phyloP scores from a whole-genome alignment of 2,329 filamentous ascomycete species.

The Xylaria sp. region DNA sequence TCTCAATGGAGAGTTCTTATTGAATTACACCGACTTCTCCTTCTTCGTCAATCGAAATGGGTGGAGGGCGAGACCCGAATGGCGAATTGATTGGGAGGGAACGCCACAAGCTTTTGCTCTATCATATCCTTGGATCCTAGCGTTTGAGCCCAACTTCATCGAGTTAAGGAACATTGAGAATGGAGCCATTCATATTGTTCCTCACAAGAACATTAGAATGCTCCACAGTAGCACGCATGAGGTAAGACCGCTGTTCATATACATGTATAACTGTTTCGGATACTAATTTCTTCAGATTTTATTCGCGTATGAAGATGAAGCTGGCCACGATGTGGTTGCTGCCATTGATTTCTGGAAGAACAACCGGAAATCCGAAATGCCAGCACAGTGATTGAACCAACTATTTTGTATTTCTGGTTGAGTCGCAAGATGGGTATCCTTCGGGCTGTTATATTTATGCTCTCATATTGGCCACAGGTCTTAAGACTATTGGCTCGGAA shows the following conservation, averaged over 20 bases:
- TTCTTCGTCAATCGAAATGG: slow-evolving; percentile 99
- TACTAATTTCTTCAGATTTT: slow-evolving; percentile 74
- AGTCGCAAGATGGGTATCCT: slow-evolving; percentile 19
- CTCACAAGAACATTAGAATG: slow-evolving; percentile 96
- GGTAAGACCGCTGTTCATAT: slow-evolving; percentile 65
- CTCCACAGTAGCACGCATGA: slow-evolving; percentile 96
- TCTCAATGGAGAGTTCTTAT: slow-evolving; percentile 93
- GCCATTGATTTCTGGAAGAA: slow-evolving; percentile 96
- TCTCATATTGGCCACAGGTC: slow-evolving; percentile 33
- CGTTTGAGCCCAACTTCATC: slow-evolving; percentile 97
- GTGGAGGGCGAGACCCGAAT: slow-evolving; percentile 94
- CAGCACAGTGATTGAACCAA: slow-evolving; percentile 38
- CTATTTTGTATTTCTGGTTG: slow-evolving; percentile 24
- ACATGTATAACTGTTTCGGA: not conserved
- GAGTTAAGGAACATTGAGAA: slow-evolving; percentile 96
- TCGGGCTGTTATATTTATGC: slow-evolving; percentile 27
- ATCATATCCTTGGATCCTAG: slow-evolving; percentile 95
- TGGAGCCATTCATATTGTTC: slow-evolving; percentile 93
- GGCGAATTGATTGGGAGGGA: slow-evolving; percentile 98
- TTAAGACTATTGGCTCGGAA: slow-evolving; percentile 28
- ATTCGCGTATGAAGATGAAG: slow-evolving; percentile 96
- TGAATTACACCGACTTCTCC: slow-evolving; percentile 98
- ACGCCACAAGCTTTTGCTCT: slow-evolving; percentile 91
- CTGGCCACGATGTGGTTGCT: slow-evolving; percentile 91
- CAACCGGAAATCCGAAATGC: slow-evolving; percentile 61